Percentiles rank a stretch among this genome's conserved stretches.
Evolutionary conservation across 345 rosid species (phyloP).

Genomic region (Diplotaxis tenuifolia): DNA sequence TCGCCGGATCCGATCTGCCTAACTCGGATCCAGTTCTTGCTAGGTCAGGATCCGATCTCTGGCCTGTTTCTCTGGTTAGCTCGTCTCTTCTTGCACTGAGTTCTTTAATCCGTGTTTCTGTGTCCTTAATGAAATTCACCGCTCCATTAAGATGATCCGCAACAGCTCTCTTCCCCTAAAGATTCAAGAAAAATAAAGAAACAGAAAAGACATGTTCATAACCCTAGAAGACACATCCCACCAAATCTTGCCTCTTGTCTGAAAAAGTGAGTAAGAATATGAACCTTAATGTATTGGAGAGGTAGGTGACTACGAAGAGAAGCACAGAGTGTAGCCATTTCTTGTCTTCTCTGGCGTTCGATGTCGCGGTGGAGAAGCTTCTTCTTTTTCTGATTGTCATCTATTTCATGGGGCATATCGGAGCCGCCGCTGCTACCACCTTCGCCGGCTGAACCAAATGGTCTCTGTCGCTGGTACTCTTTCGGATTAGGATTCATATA

Average conservation of each 20-base stretch:
- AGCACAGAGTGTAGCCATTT: slow-evolving; percentile 39
- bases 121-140: slow-evolving; percentile 40
- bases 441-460: slow-evolving; percentile 7
- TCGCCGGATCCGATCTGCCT: slow-evolving; percentile 2
- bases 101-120: slow-evolving; percentile 37
- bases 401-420: slow-evolving; percentile 13
- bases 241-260: slow-evolving; percentile 17
- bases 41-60: background rate
- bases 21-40: slow-evolving; percentile 5
- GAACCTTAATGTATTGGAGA: slow-evolving; percentile 40
- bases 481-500: slow-evolving; percentile 11
- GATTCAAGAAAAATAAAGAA: background rate
- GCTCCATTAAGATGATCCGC: slow-evolving; percentile 53
- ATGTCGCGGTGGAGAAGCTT: slow-evolving; percentile 40
- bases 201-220: background rate
- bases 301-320: slow-evolving; percentile 41
- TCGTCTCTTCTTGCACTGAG: slow-evolving; percentile 40
- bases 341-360: slow-evolving; percentile 44
- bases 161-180: slow-evolving; percentile 48
- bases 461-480: slow-evolving; percentile 25
- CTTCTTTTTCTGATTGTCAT: slow-evolving; percentile 29
- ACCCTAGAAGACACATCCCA: slow-evolving; percentile 28
- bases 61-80: slow-evolving; percentile 19
- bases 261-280: background rate
- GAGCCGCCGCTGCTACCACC: slow-evolving; percentile 29